These are phyloP conservation scores for Parmales sp. DNA, from an alignment of 108 stramenopile genomes.

Conservation along the genomic window DNA sequence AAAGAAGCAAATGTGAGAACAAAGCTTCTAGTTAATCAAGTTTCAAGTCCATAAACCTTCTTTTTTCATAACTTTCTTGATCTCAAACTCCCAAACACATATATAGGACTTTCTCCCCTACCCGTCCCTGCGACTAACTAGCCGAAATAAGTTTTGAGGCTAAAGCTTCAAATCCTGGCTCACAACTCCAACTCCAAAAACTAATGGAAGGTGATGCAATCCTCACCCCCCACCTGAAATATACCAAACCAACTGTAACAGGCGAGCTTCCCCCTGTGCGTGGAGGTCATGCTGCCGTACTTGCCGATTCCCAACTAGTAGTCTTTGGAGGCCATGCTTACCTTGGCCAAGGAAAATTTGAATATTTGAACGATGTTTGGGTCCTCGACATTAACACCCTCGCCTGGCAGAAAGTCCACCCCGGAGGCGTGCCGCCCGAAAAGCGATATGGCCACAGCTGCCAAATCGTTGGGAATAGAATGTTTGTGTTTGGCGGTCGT, in stretches of 20 bases:
- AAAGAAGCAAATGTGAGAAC: too few species aligned
- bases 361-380: conserved; percentile 40
- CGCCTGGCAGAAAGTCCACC: conserved; percentile 41
- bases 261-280: conserved; percentile 7
- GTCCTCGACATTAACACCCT: conserved; percentile 41
- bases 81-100: too few species aligned
- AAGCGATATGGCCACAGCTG: conserved; percentile 27
- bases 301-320: conserved; percentile 38
- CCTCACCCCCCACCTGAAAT: too few species aligned
- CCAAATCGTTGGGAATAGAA: conserved; percentile 22
- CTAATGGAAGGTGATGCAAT: too few species aligned
- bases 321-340: conserved; percentile 47
- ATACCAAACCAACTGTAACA: background rate
- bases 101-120: too few species aligned
- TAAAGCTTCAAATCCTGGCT: too few species aligned
- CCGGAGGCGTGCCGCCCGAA: conserved; percentile 29
- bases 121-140: too few species aligned
- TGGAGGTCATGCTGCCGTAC: conserved; percentile 19
- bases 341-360: conserved; percentile 27
- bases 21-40: too few species aligned
- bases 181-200: too few species aligned
- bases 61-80: too few species aligned
- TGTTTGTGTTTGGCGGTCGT: conserved; percentile 50
- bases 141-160: too few species aligned
- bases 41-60: too few species aligned